A percentile compares a stretch with the other conserved stretches of the same genome.
These are phyloP conservation scores for Russula virescens DNA, from an alignment of 768 basidiomycete genomes.

Conservation along the genomic window DNA sequence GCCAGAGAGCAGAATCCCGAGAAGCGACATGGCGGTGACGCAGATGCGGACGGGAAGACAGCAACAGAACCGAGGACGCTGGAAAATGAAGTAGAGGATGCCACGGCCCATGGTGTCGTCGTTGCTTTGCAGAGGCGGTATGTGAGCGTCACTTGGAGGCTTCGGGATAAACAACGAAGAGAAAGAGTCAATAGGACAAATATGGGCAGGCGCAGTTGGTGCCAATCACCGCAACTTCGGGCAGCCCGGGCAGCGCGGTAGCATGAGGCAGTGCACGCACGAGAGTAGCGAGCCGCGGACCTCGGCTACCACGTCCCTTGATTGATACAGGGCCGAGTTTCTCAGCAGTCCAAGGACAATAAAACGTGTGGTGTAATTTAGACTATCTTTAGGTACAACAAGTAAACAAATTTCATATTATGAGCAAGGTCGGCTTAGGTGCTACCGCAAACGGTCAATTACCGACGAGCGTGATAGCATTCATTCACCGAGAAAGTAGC, in stretches of 20 bases:
- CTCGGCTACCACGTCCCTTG: too few species aligned
- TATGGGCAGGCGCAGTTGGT: too few species aligned
- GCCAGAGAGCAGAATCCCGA: slow-evolving; percentile 51
- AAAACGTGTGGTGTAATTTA: background rate
- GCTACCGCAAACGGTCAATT: background rate
- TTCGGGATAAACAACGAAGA: too few species aligned
- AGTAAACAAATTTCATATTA: too few species aligned
- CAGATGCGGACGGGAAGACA: slow-evolving; percentile 60
- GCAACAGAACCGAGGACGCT: slow-evolving; percentile 45
- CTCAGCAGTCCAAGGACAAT: too few species aligned
- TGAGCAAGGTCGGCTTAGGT: background rate
- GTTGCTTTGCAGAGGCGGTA: background rate
- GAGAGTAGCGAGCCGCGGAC: too few species aligned
- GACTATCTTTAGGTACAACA: background rate
- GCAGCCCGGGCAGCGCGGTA: too few species aligned
- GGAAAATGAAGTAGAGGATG: slow-evolving; percentile 21
- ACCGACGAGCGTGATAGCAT: background rate
- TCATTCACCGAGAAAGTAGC: background rate
- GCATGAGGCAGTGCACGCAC: too few species aligned
- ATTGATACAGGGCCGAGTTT: too few species aligned
- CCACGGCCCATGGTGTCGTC: slow-evolving; percentile 15
- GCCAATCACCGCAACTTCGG: too few species aligned
- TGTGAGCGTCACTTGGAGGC: background rate
- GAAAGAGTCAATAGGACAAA: too few species aligned
- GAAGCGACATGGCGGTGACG: slow-evolving; percentile 48